Base-by-base conservation (phyloP, 225 moss, liverwort and hornwort genomes). In the Marchantia polymorpha region DNA sequence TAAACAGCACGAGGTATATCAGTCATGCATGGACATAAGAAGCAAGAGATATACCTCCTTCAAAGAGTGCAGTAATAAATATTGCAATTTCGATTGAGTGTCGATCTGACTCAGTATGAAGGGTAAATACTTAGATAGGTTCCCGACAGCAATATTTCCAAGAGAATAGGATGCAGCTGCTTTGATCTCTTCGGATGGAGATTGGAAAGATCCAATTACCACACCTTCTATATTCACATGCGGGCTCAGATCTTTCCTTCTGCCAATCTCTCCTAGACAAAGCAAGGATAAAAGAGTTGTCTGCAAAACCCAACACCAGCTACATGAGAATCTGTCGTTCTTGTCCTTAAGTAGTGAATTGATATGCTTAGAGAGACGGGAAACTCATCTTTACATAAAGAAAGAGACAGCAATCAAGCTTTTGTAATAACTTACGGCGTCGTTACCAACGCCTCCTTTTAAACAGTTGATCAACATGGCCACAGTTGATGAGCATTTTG, bases 71-170 rank as follows among this genome's bases (percentile, higher is more conserved):
- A 99, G 88, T 71, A 99, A 83, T 52, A 99, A 78, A 79, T 99
- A 99, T 79, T 99, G 99, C 67, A 99, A 95, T 88, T 99, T 99
- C 69, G 99, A 90, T 84, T 99, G 95, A 82, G 78, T 89, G 76
- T 99, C 99, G 74, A 99, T 99, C 91, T 99, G 93, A 88, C 89
- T 86, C 78, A 99, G 93, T 74, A 99, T 94, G 83, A 99, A 93
- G 25, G 99, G 99, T 74, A 99, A 86, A 83, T 99, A 99, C 85
- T 92, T 89, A 70, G 90, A 89, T 64, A 99, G 87, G 81, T 99
- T 99, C 69, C 99, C 95, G 58, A 99, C 92, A 66, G 99, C 99
- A 79, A 99, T 92, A 75, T 94, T 99, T 56, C 99, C 99, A 78
- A 99, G 91, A 80, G 99, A 93, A 80, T 92, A 99, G 54, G 99